Evolutionary conservation across 805 yeast genomes (phyloP), one percentile per base, ranked within the genome.

Genomic region (Zygotorulaspora chibaensis): DNA sequence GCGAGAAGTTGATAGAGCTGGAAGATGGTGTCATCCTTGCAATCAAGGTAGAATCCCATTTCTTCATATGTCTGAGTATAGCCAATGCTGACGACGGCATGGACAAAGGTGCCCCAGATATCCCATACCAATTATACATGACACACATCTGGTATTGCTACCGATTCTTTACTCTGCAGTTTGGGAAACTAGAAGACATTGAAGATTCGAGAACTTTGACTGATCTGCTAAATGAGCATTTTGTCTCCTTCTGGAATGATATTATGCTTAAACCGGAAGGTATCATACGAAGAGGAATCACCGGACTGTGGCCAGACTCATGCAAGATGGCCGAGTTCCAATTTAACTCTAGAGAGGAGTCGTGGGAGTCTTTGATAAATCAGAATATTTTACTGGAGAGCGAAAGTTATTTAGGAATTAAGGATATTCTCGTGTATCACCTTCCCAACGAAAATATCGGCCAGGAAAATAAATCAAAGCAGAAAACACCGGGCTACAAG

Each of bases 201-300:
- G 49, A 57, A 15, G 61, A 59, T 27, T 54, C 51, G 38, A 53
- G 55, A 20, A 30, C 59, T 16, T 46, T 65, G 18, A 61, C 65
- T 13, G 55, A 54, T 38, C 29, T 45, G 17, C 45, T 64, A n/a
- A 63, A 65, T 45, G 68, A 64, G 45, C 57, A 57, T 37, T 39
- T 61, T 15, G 51, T 65, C 6, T 48, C 57, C 17, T 65, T 58
- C 50, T 65, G 69, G 69, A 50, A 54, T 16, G 60, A 65, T 41
- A 50, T 63, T 11, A 40, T 46, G 18, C 40, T 59, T 30, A 57
- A 58, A 34, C 60, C 63, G 2, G 55, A 50, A 18, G 45, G 54
- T 1, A 35, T 58, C 8, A 44, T 48, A 41, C 52, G 56, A 38
- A 54, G 56, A 36, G 62, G 63, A 2, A 51, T 62, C n/a, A 35